Evolutionary conservation across 306 rosid genomes (phyloP), one percentile per base, ranked within the genome.

Genomic region (Vigna trinervia): DNA sequence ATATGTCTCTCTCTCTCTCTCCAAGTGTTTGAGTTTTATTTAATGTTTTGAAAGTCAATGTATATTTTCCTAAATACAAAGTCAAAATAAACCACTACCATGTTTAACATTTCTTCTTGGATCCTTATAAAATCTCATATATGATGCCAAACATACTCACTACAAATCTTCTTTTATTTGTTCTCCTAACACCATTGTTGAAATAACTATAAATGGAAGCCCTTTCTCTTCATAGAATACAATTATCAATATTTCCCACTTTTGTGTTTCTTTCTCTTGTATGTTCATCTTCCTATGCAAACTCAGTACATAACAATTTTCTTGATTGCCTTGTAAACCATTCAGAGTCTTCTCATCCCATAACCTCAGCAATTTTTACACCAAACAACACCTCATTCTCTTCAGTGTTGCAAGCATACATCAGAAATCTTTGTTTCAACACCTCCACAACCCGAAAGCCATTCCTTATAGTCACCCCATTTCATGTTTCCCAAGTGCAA

Each of bases 391-490:
- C 77, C 13, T 77, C 86, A 26, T 87, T 65, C 84, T 71, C 91
- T 13, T 84, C 89, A 6, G 88, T 89, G 1, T 50, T 89, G 15
- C 65, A 86, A 54, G 67, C 87, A 12, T 76, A 91, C 83, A 77
- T 89, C 17, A 78, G 92, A 76, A 87, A 91, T 83, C 89, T 83
- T 34, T 83, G 93, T 22, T 90, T 90, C 86, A 88, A 88, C 86
- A 75, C 87, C 7, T 46, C 91, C 61, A 30, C 79, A 8, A 89
- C 91, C 28, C 76, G 71, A 4, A 91, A 87, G 53, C 96, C 93
- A 0, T 81, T 8, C 56, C 88, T 87, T 13, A 91, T 91, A 58
- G 5, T 91, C 80, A 89, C 91, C 0, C 87, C 96, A 22, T 45
- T 83, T 61, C 91, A 91, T 61, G 88, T 70, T 3, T 88, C 96